phyloP scores from a whole-genome alignment of 495 filamentous ascomycete species.

The Hypoxylon subgilvum region DNA sequence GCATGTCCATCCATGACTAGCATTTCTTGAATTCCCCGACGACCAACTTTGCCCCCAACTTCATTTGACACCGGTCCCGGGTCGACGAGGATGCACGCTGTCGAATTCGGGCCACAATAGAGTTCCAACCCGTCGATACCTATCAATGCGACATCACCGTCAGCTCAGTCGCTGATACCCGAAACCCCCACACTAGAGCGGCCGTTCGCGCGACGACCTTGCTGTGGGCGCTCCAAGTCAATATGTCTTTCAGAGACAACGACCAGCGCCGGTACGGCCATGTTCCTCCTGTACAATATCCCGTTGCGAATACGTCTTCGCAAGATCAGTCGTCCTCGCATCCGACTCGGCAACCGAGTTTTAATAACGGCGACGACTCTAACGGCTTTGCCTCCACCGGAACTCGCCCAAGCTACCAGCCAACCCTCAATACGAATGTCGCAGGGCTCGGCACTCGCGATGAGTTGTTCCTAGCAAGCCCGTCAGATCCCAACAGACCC shows the following conservation, averaged over 20 bases:
- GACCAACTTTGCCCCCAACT: slow-evolving; percentile 27
- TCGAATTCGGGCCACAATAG: slow-evolving; percentile 22
- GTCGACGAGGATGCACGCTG: slow-evolving; percentile 20
- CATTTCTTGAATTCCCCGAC: slow-evolving; percentile 24
- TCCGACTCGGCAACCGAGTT: slow-evolving; percentile 70
- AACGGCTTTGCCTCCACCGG: slow-evolving; percentile 54
- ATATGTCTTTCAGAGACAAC: slow-evolving; percentile 62
- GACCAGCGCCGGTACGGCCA: slow-evolving; percentile 64
- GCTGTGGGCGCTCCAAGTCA: slow-evolving; percentile 18
- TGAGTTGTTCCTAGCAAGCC: slow-evolving; percentile 57
- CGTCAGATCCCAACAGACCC: slow-evolving; percentile 46
- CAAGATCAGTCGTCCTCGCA: slow-evolving; percentile 46
- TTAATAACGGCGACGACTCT: slow-evolving; percentile 79
- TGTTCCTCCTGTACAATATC: slow-evolving; percentile 63
- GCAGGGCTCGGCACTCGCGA: slow-evolving; percentile 49
- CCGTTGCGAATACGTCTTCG: slow-evolving; percentile 46
- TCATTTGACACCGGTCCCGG: slow-evolving; percentile 12
- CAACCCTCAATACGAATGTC: slow-evolving; percentile 37
- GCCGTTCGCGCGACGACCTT: slow-evolving; percentile 21
- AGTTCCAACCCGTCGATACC: slow-evolving; percentile 15
- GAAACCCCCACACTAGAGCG: slow-evolving; percentile 11
- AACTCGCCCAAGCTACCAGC: slow-evolving; percentile 41
- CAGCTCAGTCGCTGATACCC: slow-evolving; percentile 20
- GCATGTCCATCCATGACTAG: slow-evolving; percentile 21
- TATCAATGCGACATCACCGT: slow-evolving; percentile 31